phyloP scores from a whole-genome alignment of 805 yeast genomes.

The Tetrapisispora nanseiensis region DNA sequence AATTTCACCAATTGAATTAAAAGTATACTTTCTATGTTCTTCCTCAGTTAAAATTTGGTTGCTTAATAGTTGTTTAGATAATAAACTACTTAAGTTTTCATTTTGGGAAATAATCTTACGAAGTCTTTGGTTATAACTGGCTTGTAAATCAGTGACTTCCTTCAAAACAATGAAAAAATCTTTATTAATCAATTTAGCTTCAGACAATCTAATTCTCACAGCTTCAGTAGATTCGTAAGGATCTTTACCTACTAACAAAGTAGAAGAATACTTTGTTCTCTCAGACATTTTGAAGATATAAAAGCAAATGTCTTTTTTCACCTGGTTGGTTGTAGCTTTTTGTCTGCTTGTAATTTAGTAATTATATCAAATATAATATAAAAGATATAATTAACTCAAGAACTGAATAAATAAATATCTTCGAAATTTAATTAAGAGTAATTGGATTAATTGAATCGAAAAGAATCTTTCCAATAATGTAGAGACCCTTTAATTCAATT shows the following conservation, averaged over 20 bases:
- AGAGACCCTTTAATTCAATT: too few relatives aligned
- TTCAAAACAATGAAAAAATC: conserved; percentile 54
- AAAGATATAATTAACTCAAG: too few relatives aligned
- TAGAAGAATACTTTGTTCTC: conserved; percentile 33
- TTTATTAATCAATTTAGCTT: conserved; percentile 46
- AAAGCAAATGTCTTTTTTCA: conserved; percentile 9
- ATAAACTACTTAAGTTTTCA: conserved; percentile 29
- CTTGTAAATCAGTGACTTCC: conserved; percentile 41
- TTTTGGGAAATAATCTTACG: conserved; percentile 29
- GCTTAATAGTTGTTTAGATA: conserved; percentile 28
- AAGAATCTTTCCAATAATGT: too few relatives aligned
- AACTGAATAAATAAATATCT: too few relatives aligned
- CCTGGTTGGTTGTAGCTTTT: background rate
- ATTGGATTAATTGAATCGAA: too few relatives aligned
- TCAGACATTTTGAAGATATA: conserved; percentile 10
- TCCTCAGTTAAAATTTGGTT: conserved; percentile 36
- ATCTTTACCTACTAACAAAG: conserved; percentile 31
- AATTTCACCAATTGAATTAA: conserved; percentile 40
- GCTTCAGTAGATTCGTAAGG: conserved; percentile 58
- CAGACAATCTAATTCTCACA: conserved; percentile 45
- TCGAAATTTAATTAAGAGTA: too few relatives aligned
- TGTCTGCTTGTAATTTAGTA: too few relatives aligned
- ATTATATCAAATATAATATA: too few relatives aligned
- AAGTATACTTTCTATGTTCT: conserved; percentile 39
- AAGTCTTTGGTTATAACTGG: conserved; percentile 40